phyloP scores from a whole-genome alignment of 331 rosid genomes.

The Telfairia occidentalis region DNA sequence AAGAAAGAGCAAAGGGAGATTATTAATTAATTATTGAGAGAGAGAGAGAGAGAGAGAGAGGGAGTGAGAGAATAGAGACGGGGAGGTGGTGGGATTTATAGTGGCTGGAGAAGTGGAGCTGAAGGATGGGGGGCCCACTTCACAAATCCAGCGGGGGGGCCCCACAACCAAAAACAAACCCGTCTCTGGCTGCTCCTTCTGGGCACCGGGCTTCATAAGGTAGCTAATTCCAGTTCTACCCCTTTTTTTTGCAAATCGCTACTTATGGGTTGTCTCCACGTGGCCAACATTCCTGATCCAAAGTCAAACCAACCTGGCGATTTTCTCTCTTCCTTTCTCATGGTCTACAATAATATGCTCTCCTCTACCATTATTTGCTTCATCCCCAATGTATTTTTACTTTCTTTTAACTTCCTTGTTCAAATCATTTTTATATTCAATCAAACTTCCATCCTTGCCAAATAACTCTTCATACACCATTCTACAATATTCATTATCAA shows the following conservation, averaged over 20 bases:
- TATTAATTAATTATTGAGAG: too few relatives aligned
- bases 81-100: slow-evolving; percentile 16
- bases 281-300: slow-evolving; percentile 1
- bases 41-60: slow-evolving; percentile 6
- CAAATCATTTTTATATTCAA: too few relatives aligned
- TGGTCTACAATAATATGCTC: too few relatives aligned
- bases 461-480: too few relatives aligned
- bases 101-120: slow-evolving; percentile 17
- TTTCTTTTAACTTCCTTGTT: too few relatives aligned
- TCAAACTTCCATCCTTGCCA: too few relatives aligned
- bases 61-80: slow-evolving; percentile 2
- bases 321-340: too few relatives aligned
- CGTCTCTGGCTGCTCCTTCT: too few relatives aligned
- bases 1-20: not conserved
- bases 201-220: too few relatives aligned
- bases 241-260: slow-evolving; percentile 8
- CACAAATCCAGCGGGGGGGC: not conserved
- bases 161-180: not conserved
- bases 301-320: not conserved
- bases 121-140: not conserved
- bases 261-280: slow-evolving; percentile 12
- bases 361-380: too few relatives aligned
- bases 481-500: too few relatives aligned
- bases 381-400: too few relatives aligned
- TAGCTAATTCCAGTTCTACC: not conserved